Percentiles rank a stretch among this genome's conserved stretches.
Conservation (phyloP, 169 alveolate species). For the Cryptosporidium tyzzeri region DNA sequence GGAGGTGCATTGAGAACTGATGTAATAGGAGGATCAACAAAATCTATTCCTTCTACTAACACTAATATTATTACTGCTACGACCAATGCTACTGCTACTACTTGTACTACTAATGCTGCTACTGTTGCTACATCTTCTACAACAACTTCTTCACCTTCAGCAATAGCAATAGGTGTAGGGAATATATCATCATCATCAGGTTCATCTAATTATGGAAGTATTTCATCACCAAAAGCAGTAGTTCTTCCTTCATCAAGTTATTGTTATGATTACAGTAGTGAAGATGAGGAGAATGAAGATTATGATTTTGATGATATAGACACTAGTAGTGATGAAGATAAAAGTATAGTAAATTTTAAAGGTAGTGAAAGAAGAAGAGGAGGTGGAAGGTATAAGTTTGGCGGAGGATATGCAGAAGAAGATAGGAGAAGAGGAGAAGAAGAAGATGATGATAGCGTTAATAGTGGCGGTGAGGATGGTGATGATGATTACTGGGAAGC, state of each 20-base stretch:
- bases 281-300: conserved; percentile 9
- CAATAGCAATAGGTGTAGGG: not conserved
- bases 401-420: not conserved
- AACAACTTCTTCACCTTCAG: not conserved
- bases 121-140: too few relatives aligned
- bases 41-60: not conserved
- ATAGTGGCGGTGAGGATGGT: conserved; percentile 5
- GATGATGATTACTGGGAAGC: conserved; percentile 38
- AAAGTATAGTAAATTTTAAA: too few relatives aligned
- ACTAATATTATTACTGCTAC: too few relatives aligned
- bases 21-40: conserved; percentile 2
- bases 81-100: too few relatives aligned
- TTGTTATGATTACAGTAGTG: not conserved
- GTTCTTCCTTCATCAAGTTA: conserved; percentile 2
- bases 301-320: conserved; percentile 13
- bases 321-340: conserved; percentile 3
- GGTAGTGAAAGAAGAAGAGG: not conserved
- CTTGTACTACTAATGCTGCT: too few relatives aligned
- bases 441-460: not conserved
- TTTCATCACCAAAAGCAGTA: not conserved
- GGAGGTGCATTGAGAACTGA: not conserved
- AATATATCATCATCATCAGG: not conserved
- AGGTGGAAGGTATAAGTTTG: not conserved
- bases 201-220: not conserved
- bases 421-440: not conserved